Conservation (phyloP, 148 eudicot genomes). For the Chenopodium formosanum region DNA sequence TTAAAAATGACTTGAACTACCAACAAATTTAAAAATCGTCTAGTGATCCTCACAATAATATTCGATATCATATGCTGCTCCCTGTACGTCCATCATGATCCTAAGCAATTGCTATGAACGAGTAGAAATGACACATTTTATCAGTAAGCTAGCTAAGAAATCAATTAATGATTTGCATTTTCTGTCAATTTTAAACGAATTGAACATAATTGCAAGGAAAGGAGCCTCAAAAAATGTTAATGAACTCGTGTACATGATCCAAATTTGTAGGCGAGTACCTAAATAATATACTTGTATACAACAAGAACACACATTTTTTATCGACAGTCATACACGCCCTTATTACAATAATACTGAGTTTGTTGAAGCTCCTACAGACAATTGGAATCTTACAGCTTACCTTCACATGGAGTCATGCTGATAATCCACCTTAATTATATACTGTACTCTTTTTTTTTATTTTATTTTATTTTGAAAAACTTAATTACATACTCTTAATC, state of each 20-base stretch:
- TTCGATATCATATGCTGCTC: neutral
- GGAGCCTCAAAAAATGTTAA: too few species aligned
- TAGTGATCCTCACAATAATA: neutral
- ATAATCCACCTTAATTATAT: neutral
- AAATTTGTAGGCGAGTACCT: neutral
- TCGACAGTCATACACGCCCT: neutral
- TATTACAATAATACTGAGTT: neutral
- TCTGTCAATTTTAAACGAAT: neutral
- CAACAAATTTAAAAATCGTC: too few species aligned
- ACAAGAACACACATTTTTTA: too few species aligned
- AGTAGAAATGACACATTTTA: neutral
- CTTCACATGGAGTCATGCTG: neutral
- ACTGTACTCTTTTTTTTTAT: too few species aligned
- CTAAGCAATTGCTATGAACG: neutral
- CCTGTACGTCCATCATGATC: neutral
- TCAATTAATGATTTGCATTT: neutral
- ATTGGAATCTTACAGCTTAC: neutral
- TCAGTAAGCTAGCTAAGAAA: too few species aligned
- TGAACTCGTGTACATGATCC: neutral
- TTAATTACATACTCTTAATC: too few species aligned
- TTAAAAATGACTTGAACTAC: too few species aligned
- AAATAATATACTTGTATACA: too few species aligned
- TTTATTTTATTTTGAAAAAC: too few species aligned
- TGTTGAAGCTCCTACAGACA: neutral
- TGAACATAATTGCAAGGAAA: too few species aligned